These are phyloP conservation scores for Nothophaeocryptopus gaeumannii DNA, from an alignment of 2,329 filamentous ascomycete species.

Conservation along the genomic window DNA sequence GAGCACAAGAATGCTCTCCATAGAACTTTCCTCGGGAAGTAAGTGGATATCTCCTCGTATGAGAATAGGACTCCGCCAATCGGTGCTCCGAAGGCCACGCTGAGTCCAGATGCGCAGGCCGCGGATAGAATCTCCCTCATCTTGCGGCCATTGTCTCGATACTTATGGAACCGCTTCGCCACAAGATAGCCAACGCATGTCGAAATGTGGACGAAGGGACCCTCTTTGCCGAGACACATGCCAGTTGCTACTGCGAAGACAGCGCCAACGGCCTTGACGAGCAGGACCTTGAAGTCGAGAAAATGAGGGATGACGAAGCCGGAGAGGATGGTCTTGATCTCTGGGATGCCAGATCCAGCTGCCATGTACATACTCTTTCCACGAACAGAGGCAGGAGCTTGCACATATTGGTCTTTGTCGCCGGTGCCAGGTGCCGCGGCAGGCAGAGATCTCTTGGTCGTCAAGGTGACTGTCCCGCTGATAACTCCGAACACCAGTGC, in stretches of 20 bases:
- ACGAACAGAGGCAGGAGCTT: slow-evolving; percentile 20
- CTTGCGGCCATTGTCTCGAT: slow-evolving; percentile 56
- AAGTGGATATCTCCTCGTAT: slow-evolving; percentile 60
- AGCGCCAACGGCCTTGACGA: slow-evolving; percentile 58
- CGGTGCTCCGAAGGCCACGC: slow-evolving; percentile 61
- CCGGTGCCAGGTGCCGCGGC: slow-evolving; percentile 37
- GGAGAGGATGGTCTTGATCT: slow-evolving; percentile 61
- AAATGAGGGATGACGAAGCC: slow-evolving; percentile 61
- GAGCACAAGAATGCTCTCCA: slow-evolving; percentile 61
- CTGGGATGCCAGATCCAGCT: slow-evolving; percentile 58
- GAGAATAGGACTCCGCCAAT: slow-evolving; percentile 61
- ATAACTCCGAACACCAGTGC: slow-evolving; percentile 51
- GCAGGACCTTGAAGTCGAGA: slow-evolving; percentile 53
- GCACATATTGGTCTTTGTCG: slow-evolving; percentile 31
- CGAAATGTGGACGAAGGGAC: slow-evolving; percentile 61
- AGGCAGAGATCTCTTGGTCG: slow-evolving; percentile 51
- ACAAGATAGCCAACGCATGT: slow-evolving; percentile 58
- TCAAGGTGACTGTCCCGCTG: slow-evolving; percentile 49
- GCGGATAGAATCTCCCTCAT: slow-evolving; percentile 59
- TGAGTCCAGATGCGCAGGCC: slow-evolving; percentile 56
- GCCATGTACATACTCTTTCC: slow-evolving; percentile 60
- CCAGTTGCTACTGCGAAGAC: slow-evolving; percentile 58
- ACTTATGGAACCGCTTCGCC: slow-evolving; percentile 54
- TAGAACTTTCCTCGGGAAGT: slow-evolving; percentile 58
- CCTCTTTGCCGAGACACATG: slow-evolving; percentile 62